These are phyloP conservation scores for Diplosphaera chodatii DNA, from an alignment of 139 green algal species.

Conservation along the genomic window DNA sequence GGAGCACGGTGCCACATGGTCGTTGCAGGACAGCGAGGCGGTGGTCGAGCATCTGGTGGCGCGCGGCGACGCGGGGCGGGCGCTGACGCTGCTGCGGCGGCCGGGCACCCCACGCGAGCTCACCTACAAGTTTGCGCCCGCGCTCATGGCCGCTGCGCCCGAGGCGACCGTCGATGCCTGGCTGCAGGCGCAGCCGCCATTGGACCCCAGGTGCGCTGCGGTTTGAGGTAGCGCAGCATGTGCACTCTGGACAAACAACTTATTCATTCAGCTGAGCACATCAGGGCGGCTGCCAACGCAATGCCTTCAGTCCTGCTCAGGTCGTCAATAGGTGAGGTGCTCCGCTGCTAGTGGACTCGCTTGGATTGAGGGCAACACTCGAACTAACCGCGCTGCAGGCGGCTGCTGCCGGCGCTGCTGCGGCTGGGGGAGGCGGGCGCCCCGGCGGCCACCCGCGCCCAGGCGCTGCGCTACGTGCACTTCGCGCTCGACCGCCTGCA, in stretches of 20 bases:
- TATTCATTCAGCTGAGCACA: too few species aligned
- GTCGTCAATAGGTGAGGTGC: too few species aligned
- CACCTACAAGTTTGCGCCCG: slow-evolving; percentile 80
- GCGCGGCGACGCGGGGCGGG: slow-evolving; percentile 38
- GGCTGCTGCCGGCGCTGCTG: slow-evolving; percentile 79
- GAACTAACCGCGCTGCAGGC: too few species aligned
- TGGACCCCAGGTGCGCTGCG: slow-evolving; percentile 47
- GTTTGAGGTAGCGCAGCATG: too few species aligned
- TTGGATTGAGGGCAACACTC: too few species aligned
- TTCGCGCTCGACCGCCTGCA: slow-evolving; percentile 55
- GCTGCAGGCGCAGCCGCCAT: slow-evolving; percentile 48
- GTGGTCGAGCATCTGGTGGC: slow-evolving; percentile 78
- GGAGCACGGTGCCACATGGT: too few species aligned
- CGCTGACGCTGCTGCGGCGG: slow-evolving; percentile 75
- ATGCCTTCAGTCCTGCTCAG: too few species aligned
- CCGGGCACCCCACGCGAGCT: slow-evolving; percentile 61
- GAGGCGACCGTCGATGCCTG: slow-evolving; percentile 64
- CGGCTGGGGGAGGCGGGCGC: slow-evolving; percentile 49
- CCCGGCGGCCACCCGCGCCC: not conserved
- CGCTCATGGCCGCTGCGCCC: slow-evolving; percentile 44
- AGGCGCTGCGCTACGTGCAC: slow-evolving; percentile 76
- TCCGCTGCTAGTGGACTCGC: too few species aligned
- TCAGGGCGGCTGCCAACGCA: too few species aligned
- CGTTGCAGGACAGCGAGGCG: slow-evolving; percentile 73
- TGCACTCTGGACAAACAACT: too few species aligned